Percentiles rank a stretch among this genome's conserved stretches.
These are phyloP conservation scores for Claviceps purpurea DNA, from an alignment of 2,329 filamentous ascomycete genomes.

Conservation along the genomic window DNA sequence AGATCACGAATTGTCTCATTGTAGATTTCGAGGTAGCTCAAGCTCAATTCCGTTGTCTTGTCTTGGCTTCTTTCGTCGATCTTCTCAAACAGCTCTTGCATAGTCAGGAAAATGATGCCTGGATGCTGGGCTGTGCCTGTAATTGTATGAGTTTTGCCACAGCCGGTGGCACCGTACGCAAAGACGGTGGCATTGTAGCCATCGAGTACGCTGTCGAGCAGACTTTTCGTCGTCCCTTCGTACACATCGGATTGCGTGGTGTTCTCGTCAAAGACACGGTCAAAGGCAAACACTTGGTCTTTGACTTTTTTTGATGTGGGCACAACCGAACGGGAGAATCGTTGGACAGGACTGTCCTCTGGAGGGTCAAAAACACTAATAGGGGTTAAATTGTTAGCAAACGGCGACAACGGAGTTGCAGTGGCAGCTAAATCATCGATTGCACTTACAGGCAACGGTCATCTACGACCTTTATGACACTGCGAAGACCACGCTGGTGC, in stretches of 20 bases:
- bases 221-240: conserved; percentile 73
- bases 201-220: conserved; percentile 92
- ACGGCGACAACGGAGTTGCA: background rate
- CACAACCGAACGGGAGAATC: conserved; percentile 70
- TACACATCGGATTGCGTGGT: conserved; percentile 87
- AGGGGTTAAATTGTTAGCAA: background rate
- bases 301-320: conserved; percentile 84
- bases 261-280: conserved; percentile 93
- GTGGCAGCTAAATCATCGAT: background rate
- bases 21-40: conserved; percentile 97
- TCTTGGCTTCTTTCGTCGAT: conserved; percentile 77
- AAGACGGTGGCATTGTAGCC: conserved; percentile 99
- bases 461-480: conserved; percentile 92
- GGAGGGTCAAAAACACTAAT: conserved; percentile 88
- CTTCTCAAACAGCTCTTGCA: conserved; percentile 97
- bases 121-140: conserved; percentile 83
- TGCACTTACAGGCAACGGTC: conserved; percentile 78
- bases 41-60: conserved; percentile 77
- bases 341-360: conserved; percentile 83
- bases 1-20: conserved; percentile 97
- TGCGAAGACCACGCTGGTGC: conserved; percentile 70
- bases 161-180: conserved; percentile 93
- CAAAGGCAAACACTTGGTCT: conserved; percentile 95
- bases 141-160: conserved; percentile 97
- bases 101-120: conserved; percentile 96